Conservation (phyloP, 2,329 filamentous ascomycete species). For the Torrubiella hemipterigena region DNA sequence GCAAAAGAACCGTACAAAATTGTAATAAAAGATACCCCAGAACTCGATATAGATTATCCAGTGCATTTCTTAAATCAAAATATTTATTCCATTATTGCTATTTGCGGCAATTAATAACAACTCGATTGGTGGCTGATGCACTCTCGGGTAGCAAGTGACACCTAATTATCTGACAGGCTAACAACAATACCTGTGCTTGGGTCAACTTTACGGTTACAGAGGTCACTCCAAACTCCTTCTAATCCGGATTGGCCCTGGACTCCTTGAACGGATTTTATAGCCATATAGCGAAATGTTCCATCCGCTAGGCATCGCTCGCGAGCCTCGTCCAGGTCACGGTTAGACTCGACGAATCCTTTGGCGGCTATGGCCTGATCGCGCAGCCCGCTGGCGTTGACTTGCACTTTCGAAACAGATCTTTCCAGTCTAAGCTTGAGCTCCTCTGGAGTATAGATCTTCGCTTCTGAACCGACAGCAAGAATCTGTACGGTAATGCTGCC, state of each 20-base stretch:
- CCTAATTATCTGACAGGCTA: background rate
- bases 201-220: constrained; percentile 1
- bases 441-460: background rate
- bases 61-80: too few species aligned
- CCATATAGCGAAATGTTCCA: background rate
- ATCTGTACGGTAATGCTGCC: background rate
- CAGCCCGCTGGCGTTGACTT: constrained; percentile 3
- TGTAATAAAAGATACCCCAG: too few species aligned
- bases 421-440: background rate
- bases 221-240: constrained; percentile 3
- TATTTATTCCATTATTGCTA: too few species aligned
- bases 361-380: background rate
- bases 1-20: too few species aligned
- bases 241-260: background rate
- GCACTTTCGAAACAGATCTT: background rate
- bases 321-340: background rate
- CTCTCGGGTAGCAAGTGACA: too few species aligned
- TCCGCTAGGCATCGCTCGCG: constrained; percentile 1
- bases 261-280: background rate
- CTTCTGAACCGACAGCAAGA: constrained; percentile 1
- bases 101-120: too few species aligned
- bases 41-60: background rate
- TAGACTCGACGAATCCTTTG: background rate
- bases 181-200: constrained; percentile 1
- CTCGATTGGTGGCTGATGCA: too few species aligned